Base-by-base conservation (phyloP, 2,329 filamentous ascomycete genomes). In the Cyclaneusma minus region DNA sequence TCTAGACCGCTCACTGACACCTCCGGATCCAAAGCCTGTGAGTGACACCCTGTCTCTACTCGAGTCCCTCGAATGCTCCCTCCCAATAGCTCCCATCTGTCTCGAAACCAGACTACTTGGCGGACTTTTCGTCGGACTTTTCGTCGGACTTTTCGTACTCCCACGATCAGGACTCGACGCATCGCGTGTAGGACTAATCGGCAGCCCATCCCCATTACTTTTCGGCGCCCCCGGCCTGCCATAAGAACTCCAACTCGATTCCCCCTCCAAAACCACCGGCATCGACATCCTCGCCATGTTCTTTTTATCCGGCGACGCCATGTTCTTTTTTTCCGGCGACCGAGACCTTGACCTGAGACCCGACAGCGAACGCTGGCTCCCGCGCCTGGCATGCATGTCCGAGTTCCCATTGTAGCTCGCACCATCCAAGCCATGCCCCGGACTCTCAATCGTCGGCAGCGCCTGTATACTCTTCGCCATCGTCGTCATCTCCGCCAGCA, bases 361-460 rank as follows among this genome's bases (percentile, higher is more conserved):
- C 10, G 60, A 58, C 7, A 59, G 31, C 1, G 58, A 43, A 32
- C 60, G 64, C 33, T 73, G 66, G 7, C 68, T 73, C 34, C 66
- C 69, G 21, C 67, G 57, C 29, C 68, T 56, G 3, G 51, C 41
- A 5, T 51, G 29, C 4, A 47, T 48, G 25, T 54, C 55, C 0
- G 48, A 47, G 5, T 42, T 37, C 9, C 55, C 58, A 34, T 62
- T 63, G 16, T 49, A 40, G 7, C 54, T 52, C 6, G 48, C 43
- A 5, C 52, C 40, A 4, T 43, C 37, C 6, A 56, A 53, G 10
- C 58, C 51, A 38, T 68, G 55, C 6, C 68, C 74, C 0, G 82
- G 82, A 0, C 82, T 85, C 35, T 87, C 79, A 32, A 94, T 73
- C 4, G 68, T 73, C 4, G 75, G 73, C 54, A 79, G 64, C 14